Evolutionary conservation across 305 asterid genomes (phyloP).

Genomic region (Fraxinus platypoda): DNA sequence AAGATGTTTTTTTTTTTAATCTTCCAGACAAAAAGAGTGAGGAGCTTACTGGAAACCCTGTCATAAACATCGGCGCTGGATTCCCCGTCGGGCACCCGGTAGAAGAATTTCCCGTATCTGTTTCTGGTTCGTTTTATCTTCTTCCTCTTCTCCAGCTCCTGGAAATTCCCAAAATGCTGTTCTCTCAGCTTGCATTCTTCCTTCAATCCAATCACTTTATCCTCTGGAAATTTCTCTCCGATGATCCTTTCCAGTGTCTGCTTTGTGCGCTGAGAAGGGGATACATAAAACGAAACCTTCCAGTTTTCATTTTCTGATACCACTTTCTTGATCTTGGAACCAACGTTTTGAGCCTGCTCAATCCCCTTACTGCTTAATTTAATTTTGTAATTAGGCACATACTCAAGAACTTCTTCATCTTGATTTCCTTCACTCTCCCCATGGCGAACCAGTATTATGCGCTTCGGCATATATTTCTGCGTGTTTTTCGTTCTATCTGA

Average conservation of each 20-base stretch:
- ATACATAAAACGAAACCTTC: constrained; percentile 42
- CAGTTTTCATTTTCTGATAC: constrained; percentile 24
- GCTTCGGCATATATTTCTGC: constrained; percentile 32
- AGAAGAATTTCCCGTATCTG: constrained; percentile 46
- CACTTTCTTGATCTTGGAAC: constrained; percentile 25
- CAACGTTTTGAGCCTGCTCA: constrained; percentile 29
- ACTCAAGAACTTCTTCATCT: constrained; percentile 28
- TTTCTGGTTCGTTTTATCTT: constrained; percentile 36
- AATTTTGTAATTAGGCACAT: constrained; percentile 41
- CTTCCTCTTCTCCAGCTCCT: constrained; percentile 40
- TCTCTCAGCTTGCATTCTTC: constrained; percentile 54
- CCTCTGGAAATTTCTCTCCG: constrained; percentile 20
- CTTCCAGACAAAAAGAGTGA: neutral
- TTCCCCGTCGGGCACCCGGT: constrained; percentile 47
- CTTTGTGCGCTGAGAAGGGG: constrained; percentile 37
- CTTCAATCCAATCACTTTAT: constrained; percentile 32
- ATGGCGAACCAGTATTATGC: constrained; percentile 52
- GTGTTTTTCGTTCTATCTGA: neutral
- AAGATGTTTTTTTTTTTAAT: too few species aligned
- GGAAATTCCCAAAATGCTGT: constrained; percentile 49
- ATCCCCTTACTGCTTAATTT: constrained; percentile 26
- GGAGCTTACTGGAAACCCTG: constrained; percentile 35
- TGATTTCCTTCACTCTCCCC: constrained; percentile 47
- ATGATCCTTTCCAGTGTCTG: constrained; percentile 40
- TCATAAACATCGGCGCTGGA: constrained; percentile 55